These are phyloP conservation scores for Coniochaeta sp. DNA, from an alignment of 2,329 filamentous ascomycete genomes.

Conservation along the genomic window DNA sequence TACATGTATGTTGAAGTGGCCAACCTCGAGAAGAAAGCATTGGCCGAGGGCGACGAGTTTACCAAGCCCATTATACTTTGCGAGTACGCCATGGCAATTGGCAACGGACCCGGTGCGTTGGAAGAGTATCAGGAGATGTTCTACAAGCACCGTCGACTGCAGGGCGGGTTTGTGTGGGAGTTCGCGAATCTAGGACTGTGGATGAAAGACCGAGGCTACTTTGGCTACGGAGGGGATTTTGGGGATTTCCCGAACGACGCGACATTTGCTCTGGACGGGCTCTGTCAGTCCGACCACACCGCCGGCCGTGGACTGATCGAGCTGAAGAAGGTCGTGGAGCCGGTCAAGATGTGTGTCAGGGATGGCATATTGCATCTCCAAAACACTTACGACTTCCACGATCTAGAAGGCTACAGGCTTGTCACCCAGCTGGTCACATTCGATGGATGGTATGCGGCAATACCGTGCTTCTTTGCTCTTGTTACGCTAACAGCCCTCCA, in stretches of 20 bases:
- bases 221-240: conserved; percentile 56
- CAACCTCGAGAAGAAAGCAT: conserved; percentile 36
- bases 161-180: conserved; percentile 62
- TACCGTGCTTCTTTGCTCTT: no score
- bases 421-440: no score
- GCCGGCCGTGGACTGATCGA: conserved; percentile 50
- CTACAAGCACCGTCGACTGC: conserved; percentile 49
- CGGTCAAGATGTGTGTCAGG: conserved; percentile 34
- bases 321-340: conserved; percentile 50
- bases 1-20: conserved; percentile 58
- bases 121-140: conserved; percentile 62
- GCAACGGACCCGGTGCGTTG: conserved; percentile 63
- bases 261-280: conserved; percentile 55
- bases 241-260: conserved; percentile 52
- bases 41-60: conserved; percentile 35
- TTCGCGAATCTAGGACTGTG: conserved; percentile 56
- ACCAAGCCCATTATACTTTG: conserved; percentile 53
- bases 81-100: conserved; percentile 60
- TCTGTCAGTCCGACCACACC: conserved; percentile 44
- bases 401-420: no score
- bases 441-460: no score
- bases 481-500: no score
- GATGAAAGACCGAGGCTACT: conserved; percentile 39
- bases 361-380: conserved; percentile 29
- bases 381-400: conserved; percentile 42